Evolutionary conservation across 176 grass and related monocot genomes (phyloP), one percentile per base, ranked within the genome.

Genomic region (Saccharum officinarum): DNA sequence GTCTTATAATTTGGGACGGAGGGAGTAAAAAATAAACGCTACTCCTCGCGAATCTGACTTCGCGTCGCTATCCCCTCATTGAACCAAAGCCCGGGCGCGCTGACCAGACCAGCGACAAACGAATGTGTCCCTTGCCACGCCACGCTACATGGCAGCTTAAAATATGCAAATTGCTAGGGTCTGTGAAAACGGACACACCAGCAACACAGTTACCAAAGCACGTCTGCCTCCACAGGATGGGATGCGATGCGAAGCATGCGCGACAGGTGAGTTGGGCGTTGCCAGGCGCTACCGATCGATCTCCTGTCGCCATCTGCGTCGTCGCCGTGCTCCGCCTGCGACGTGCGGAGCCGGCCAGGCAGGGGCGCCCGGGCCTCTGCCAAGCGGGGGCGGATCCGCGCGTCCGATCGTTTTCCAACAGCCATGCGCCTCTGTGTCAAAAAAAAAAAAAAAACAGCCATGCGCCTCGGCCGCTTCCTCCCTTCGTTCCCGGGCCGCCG

Each of bases 301-400:
- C 82, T 67, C 67, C 40, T 22, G 52, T 78, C 47, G 54, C 22
- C 73, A 14, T 83, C 86, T 22, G 28, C 73, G 15, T 2, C 73
- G 15, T 1, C 50, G 49, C 67, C 65, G 73, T n/a, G 64, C 61
- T n/a, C 33, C 62, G 73, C 26, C 75, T 18, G 78, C 47, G 23
- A 23, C 36, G 47, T 18, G 15, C 8, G 30, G 62, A 38, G 71
- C 18, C 18, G 20, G 76, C 40, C 64, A 49, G 45, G 14, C 11
- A 11, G 3, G 13, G 12, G 49, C 49, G 45, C 45, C 45, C 13
- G 47, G 66, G 3, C 4, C 34, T 26, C 1, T 11, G 76, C 3
- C 60, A 37, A 34, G 8, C 17, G 3, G 6, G 13, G 63, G 16
- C 54, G 18, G 59, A 60, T 60, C 65, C 33, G 65, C 46, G 46